Evolutionary conservation across 176 grass and related monocot species (phyloP).

Genomic region (Musa schizocarpa): DNA sequence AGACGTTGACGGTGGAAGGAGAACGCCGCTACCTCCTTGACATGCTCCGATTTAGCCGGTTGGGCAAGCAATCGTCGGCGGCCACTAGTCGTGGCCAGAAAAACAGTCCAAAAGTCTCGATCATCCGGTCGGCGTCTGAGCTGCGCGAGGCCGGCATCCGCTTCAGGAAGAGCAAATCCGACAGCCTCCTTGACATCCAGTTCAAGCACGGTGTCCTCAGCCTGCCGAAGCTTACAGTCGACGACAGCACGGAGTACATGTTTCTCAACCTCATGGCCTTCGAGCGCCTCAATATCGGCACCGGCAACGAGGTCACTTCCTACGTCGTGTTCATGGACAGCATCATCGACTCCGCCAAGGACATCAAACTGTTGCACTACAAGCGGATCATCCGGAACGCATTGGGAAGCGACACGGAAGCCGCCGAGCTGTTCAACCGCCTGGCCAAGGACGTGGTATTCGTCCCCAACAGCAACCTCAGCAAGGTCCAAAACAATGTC

Average conservation of each 20-base stretch:
- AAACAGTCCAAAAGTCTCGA: conserved; percentile 16
- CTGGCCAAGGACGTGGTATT: conserved; percentile 49
- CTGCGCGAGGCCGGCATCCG: conserved; percentile 69
- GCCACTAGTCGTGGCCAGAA: neutral
- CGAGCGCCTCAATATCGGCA: conserved; percentile 62
- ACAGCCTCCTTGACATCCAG: conserved; percentile 45
- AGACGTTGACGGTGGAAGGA: neutral
- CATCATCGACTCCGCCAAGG: conserved; percentile 65
- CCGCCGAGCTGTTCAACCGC: conserved; percentile 61
- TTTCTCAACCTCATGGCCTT: conserved; percentile 93
- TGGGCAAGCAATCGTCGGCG: conserved; percentile 10
- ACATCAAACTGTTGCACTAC: conserved; percentile 49
- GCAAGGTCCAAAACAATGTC: too few species aligned
- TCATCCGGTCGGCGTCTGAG: conserved; percentile 63
- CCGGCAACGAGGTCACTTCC: conserved; percentile 68
- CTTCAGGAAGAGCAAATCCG: conserved; percentile 29
- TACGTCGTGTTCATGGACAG: conserved; percentile 94
- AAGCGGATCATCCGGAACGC: conserved; percentile 65
- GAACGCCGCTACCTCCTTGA: conserved; percentile 46
- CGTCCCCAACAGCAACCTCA: neutral
- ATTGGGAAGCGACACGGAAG: conserved; percentile 39
- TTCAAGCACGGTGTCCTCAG: conserved; percentile 45
- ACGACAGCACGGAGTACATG: conserved; percentile 76
- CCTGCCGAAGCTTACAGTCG: conserved; percentile 42
- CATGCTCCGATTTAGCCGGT: conserved; percentile 37